These are phyloP conservation scores for Cadophora sp. DNA, from an alignment of 2,329 filamentous ascomycete genomes.

Conservation along the genomic window DNA sequence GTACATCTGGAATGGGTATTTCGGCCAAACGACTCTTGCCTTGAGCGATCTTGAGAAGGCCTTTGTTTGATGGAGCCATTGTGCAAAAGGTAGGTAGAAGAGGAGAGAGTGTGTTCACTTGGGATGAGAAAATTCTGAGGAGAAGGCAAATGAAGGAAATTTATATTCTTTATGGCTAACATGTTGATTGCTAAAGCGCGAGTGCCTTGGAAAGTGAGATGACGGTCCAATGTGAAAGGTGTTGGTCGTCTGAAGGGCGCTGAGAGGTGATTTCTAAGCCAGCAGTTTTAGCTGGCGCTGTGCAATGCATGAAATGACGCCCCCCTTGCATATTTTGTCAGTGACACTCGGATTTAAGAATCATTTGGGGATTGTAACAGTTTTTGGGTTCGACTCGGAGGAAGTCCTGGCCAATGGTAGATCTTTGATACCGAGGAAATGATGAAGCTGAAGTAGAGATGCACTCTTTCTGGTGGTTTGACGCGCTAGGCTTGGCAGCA, in stretches of 20 bases:
- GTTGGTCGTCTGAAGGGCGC: background rate
- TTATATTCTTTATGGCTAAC: background rate
- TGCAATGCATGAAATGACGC: background rate
- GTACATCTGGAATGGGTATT: constrained; percentile 25
- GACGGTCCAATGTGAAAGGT: background rate
- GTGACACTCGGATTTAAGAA: background rate
- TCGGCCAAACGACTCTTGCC: constrained; percentile 2
- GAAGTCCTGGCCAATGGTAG: background rate
- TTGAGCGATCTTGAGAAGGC: constrained; percentile 20
- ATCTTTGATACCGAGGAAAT: background rate
- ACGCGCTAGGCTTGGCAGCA: background rate
- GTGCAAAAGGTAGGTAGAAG: background rate
- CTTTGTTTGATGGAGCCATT: constrained; percentile 22
- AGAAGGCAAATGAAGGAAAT: background rate
- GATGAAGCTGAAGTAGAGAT: background rate
- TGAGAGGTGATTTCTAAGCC: constrained; percentile 4
- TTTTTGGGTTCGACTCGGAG: background rate
- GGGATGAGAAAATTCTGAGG: background rate
- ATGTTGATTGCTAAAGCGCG: background rate
- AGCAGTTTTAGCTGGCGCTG: background rate
- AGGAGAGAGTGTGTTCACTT: background rate
- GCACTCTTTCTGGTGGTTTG: background rate
- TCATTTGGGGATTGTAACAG: background rate
- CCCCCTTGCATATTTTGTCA: background rate
- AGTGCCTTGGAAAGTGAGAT: background rate